Base-by-base conservation (phyloP, 2,329 filamentous ascomycete species). In the Exophiala lecanii-corni region DNA sequence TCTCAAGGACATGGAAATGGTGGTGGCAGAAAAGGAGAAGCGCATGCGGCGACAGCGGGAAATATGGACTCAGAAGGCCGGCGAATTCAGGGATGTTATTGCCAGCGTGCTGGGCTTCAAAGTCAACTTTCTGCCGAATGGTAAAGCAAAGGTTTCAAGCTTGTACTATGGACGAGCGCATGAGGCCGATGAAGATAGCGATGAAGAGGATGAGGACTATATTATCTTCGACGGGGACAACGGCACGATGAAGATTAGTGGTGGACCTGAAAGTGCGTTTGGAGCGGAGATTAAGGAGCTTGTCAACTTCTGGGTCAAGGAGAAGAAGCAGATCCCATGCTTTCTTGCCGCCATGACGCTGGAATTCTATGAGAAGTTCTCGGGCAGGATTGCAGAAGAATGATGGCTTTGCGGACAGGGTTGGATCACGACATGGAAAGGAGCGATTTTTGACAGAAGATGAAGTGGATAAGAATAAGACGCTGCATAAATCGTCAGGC, bases 241-340 rank as follows among this genome's bases (percentile, higher is more conserved):
- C 45, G 92, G 91, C 5, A 96, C 89, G 1, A 98, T 98, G 92
- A 98, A 98, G 74, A 86, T 98, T 44, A 86, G 84, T 23, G 92
- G 92, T 1, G 92, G 92, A 0, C 86, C 89, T 1, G 78, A 86
- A 59, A 94, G 87, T 60, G 75, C 80, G 9, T 98, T 98, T 65
- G 92, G 89, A 1, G 70, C 78, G 42, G 83, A 89, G 64, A 95
- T 98, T 51, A 78, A 78, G 53, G 84, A 87, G 58, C 79, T 89
- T 62, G 91, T 96, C 59, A 84, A 88, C 53, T 97, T 95, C 64
- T 98, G 92, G 91, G 91, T 97, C 1, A 79, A 94, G 59, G 89
- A 92, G 57, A 81, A 89, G 69, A 89, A 89, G 35, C 91, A 91
- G 62, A 94, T 97, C 51, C 91, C 91, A 3, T 91, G 89, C 43